phyloP scores from a whole-genome alignment of 2,329 filamentous ascomycete species.

The Drechslera avenae region DNA sequence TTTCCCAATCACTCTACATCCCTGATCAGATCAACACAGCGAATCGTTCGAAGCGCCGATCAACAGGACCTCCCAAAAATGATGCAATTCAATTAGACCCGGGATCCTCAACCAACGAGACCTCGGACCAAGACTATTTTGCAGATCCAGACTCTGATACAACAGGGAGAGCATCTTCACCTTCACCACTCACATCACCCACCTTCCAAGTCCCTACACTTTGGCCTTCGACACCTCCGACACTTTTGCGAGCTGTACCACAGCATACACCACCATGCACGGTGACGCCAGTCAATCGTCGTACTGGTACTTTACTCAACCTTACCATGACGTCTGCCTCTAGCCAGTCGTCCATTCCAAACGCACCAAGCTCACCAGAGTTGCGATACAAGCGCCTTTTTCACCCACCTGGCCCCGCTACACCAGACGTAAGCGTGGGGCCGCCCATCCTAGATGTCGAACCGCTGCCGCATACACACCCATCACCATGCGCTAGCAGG shows the following conservation, averaged over 20 bases:
- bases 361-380: slow-evolving; percentile 46
- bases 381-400: slow-evolving; percentile 51
- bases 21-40: slow-evolving; percentile 21
- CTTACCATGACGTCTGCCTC: slow-evolving; percentile 34
- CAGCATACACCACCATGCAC: slow-evolving; percentile 25
- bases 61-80: slow-evolving; percentile 1
- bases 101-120: slow-evolving; percentile 39
- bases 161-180: slow-evolving; percentile 39
- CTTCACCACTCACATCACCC: slow-evolving; percentile 38
- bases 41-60: slow-evolving; percentile 10
- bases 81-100: slow-evolving; percentile 22
- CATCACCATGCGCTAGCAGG: slow-evolving; percentile 11
- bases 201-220: slow-evolving; percentile 23
- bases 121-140: slow-evolving; percentile 42
- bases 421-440: slow-evolving; percentile 21
- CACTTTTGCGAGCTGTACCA: slow-evolving; percentile 25
- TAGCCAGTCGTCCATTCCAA: background rate
- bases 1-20: slow-evolving; percentile 8
- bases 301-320: slow-evolving; percentile 27
- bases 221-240: slow-evolving; percentile 35
- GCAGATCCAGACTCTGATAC: slow-evolving; percentile 41
- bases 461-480: background rate
- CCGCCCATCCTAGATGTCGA: slow-evolving; percentile 3
- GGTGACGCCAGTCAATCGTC: slow-evolving; percentile 12
- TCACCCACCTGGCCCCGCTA: slow-evolving; percentile 35